Evolutionary conservation across 2,329 filamentous ascomycete genomes (phyloP), one percentile per base, ranked within the genome.

Genomic region (Macroventuria anomochaeta): DNA sequence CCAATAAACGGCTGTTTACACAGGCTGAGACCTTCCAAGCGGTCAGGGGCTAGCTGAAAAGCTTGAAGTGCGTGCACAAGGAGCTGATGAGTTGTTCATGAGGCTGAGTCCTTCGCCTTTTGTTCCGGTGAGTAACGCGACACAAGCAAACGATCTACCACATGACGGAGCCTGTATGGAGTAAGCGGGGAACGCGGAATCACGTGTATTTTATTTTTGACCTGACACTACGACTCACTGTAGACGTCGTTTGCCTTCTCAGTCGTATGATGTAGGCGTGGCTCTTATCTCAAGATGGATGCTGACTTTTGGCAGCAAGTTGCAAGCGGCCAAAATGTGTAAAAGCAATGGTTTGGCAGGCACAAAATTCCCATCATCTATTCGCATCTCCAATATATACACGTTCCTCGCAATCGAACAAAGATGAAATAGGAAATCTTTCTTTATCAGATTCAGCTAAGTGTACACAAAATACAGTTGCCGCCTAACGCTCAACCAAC

Each of bases 401-500:
- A 55, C 52, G 21, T 18, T 38, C 17, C 40, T 33, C 29, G 31
- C 12, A 53, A 57, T 41, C 42, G 39, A 41, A 48, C 41, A 51
- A 55, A 51, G 42, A 40, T 46, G 46, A 51, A 58, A 55, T 62
- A 64, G 55, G 50, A 63, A 65, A 64, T 69, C 62, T 66, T 68
- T 62, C 50, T 64, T 61, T 58, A 61, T 64, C 59, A 59, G 62
- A 66, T 67, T 67, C 56, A 63, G 63, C 65, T 65, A 70, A 64
- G 64, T 68, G 65, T 70, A 70, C 67, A 70, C 63, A 70, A 70
- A 70, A 70, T 70, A 70, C 67, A 70, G 60, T 63, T 57, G 59
- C 61, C 62, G 56, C 57, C 46, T 41, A 58, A 55, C 52, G 54
- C 59, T 62, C 46, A 29, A 40, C 47, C 26, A 54, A 47, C 39